Percentiles rank a stretch among this genome's conserved stretches.
These are phyloP conservation scores for Backusella sp. DNA, from an alignment of 192 early-diverging fungal species.

Conservation along the genomic window DNA sequence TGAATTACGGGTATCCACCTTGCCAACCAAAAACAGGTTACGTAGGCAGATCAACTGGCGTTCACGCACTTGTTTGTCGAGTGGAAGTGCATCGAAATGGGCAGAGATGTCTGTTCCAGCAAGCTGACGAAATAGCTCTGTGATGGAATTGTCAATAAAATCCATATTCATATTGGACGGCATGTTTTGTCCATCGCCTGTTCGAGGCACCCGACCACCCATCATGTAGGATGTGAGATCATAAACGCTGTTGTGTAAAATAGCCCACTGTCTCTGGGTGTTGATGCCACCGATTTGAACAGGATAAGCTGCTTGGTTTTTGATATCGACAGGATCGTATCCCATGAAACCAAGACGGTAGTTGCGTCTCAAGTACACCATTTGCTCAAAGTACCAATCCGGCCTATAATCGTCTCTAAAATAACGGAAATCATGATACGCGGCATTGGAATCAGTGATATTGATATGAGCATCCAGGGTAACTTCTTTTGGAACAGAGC, in stretches of 20 bases:
- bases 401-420: constrained; percentile 59
- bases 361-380: constrained; percentile 59
- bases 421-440: constrained; percentile 71
- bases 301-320: constrained; percentile 44
- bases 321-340: constrained; percentile 58
- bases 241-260: constrained; percentile 68
- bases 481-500: constrained; percentile 46
- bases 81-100: constrained; percentile 59
- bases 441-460: constrained; percentile 52
- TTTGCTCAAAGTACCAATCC: constrained; percentile 71
- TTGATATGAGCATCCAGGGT: constrained; percentile 47
- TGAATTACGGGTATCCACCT: constrained; percentile 81
- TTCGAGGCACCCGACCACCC: constrained; percentile 43
- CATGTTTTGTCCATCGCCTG: constrained; percentile 38
- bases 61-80: constrained; percentile 40
- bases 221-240: constrained; percentile 71
- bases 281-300: constrained; percentile 35
- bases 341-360: constrained; percentile 71
- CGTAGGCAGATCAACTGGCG: constrained; percentile 75
- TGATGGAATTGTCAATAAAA: constrained; percentile 62
- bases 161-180: constrained; percentile 43
- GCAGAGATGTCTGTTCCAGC: constrained; percentile 65
- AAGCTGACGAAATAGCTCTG: constrained; percentile 60
- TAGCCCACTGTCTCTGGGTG: constrained; percentile 44
- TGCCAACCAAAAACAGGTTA: constrained; percentile 84